Evolutionary conservation across 768 basidiomycete genomes (phyloP).

Genomic region (Termitomyces titanicus): DNA sequence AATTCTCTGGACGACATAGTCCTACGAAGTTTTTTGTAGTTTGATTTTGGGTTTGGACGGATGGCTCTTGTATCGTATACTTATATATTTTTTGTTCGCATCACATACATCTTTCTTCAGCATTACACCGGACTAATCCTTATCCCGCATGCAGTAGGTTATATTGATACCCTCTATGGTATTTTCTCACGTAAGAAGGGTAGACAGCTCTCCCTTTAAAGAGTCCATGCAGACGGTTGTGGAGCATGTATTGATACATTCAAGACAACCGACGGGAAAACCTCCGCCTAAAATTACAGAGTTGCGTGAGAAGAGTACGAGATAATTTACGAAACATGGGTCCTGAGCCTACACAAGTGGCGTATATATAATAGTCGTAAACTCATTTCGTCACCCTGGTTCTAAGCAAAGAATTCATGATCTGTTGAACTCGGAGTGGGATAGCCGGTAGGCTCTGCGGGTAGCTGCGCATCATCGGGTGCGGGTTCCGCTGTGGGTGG

Average conservation of each 20-base stretch:
- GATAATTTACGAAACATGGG: slow-evolving; percentile 7
- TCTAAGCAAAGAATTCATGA: slow-evolving; percentile 35
- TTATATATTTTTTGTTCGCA: background rate
- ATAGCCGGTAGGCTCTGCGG: slow-evolving; percentile 34
- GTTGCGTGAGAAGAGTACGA: slow-evolving; percentile 1
- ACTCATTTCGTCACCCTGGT: background rate
- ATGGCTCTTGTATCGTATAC: background rate
- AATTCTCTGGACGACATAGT: slow-evolving; percentile 60
- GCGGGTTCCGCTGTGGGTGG: background rate
- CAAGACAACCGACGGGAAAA: background rate
- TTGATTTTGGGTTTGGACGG: background rate
- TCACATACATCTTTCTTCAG: background rate
- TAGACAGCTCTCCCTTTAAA: background rate
- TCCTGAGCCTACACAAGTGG: slow-evolving; percentile 7
- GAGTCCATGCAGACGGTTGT: background rate
- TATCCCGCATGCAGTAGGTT: background rate
- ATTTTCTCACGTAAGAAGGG: background rate
- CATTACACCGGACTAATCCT: background rate
- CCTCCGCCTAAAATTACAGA: background rate
- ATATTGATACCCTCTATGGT: background rate
- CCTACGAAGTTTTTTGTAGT: slow-evolving; percentile 23
- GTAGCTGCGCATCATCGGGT: slow-evolving; percentile 6
- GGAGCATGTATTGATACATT: background rate
- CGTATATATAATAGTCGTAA: slow-evolving; percentile 14
- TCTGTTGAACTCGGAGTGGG: slow-evolving; percentile 48